Base-by-base conservation (phyloP, 768 basidiomycete genomes). In the Paxillus involutus region DNA sequence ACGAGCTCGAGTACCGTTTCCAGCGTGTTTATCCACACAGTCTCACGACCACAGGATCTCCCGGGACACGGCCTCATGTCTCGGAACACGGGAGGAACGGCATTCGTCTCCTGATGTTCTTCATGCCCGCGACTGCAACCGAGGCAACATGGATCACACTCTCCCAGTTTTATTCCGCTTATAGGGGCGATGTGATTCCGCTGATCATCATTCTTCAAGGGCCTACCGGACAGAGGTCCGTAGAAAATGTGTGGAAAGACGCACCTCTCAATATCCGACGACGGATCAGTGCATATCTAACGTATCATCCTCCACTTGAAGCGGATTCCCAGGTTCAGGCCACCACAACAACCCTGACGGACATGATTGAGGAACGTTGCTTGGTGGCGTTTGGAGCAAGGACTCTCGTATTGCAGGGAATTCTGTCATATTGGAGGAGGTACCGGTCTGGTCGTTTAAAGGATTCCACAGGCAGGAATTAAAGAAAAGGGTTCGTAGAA, bases 201-300 rank as follows among this genome's bases (percentile, higher is more conserved):
- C 42, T 62, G 29, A 37, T 67, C 35, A 52, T 69, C 2, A 51
- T 64, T n/a, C 43, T 67, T 9, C 39, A 45, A 3, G 53, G 52
- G 2, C 43, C 56, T 30, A 16, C 51, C 29, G 48, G 56, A 37
- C 41, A 41, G 46, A 45, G 24, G 36, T 35, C 48, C 8, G 63
- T 56, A 8, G 53, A 57, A 13, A 53, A 53, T 16, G 40, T 47
- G 39, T 57, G 60, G 55, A 55, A 43, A 35, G 49, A 39, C 6
- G 57, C 46, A 26, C 57, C 60, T 2, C 32, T 44, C 29, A 37
- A 48, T 44, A 56, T 63, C 49, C 53, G 14, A 40, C 53, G 40
- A 48, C 43, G 45, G 7, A 51, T 57, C 11, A 46, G 60, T 3
- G 55, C 52, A 1, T 47, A 55, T 41, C 21, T 60, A 41, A 53